These are phyloP conservation scores for Thermothelomyces thermophilus DNA, from an alignment of 2,329 filamentous ascomycete genomes.

Conservation along the genomic window DNA sequence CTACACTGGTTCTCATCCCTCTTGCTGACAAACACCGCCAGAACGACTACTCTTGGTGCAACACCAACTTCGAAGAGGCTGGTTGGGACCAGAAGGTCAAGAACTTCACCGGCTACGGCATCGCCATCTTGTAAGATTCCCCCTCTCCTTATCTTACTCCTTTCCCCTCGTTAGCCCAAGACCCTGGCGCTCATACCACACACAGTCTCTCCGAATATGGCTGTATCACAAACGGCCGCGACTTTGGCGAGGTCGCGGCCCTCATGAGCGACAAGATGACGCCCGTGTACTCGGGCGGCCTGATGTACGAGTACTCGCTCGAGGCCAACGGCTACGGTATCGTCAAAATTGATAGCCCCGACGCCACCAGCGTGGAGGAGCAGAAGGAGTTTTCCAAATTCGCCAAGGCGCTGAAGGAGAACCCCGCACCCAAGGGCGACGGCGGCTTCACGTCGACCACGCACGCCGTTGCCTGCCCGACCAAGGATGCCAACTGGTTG, in stretches of 20 bases:
- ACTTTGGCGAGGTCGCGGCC: slow-evolving; percentile 71
- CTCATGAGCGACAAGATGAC: slow-evolving; percentile 84
- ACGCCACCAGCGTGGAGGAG: slow-evolving; percentile 37
- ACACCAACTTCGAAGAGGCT: slow-evolving; percentile 60
- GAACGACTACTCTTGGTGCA: slow-evolving; percentile 87
- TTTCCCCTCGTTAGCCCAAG: slow-evolving; percentile 27
- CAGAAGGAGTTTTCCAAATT: slow-evolving; percentile 56
- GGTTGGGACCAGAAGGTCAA: slow-evolving; percentile 86
- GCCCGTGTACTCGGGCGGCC: slow-evolving; percentile 83
- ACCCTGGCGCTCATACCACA: background rate
- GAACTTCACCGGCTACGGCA: slow-evolving; percentile 78
- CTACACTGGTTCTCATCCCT: background rate
- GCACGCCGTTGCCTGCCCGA: slow-evolving; percentile 43
- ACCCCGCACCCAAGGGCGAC: slow-evolving; percentile 45
- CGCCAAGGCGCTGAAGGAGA: slow-evolving; percentile 41
- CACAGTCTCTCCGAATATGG: slow-evolving; percentile 80
- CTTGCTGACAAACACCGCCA: slow-evolving; percentile 15
- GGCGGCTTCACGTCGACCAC: slow-evolving; percentile 45
- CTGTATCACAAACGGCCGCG: slow-evolving; percentile 73
- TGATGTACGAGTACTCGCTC: slow-evolving; percentile 90
- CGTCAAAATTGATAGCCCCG: slow-evolving; percentile 51
- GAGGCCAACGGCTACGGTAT: slow-evolving; percentile 77
- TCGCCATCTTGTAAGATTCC: slow-evolving; percentile 65
- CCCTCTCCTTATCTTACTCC: background rate
- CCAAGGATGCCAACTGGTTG: slow-evolving; percentile 43